Evolutionary conservation across 1,284 basidiomycete species (phyloP), one percentile per base, ranked within the genome.

Genomic region (Boletus sp.): DNA sequence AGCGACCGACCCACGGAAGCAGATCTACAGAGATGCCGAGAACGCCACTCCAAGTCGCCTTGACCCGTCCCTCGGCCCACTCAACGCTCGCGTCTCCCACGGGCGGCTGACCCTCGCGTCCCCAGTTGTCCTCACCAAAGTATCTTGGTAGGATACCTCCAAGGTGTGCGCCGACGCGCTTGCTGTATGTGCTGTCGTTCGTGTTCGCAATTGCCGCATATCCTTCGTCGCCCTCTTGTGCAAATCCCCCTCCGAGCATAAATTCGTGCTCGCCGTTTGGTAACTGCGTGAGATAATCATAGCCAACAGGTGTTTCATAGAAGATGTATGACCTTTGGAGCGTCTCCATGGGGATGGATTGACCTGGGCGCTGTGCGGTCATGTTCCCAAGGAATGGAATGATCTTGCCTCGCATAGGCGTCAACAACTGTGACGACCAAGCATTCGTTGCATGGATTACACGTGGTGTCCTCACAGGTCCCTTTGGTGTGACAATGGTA

Each of bases 381-480:
- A 78, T 76, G 50, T 70, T 71, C 2, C 72, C 78, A 2, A 78
- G 72, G 3, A 73, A 66, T 2, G 79, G 77, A 17, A 75, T 61
- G 52, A 81, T 68, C 50, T 72, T 76, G 37, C 64, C 62, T 27
- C 72, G 72, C 53, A 75, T 58, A 1, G 68, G 64, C 16, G 60
- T 53, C 46, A 80, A 58, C 27, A 84, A 69, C 49, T 81, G 74
- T 0, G 77, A 75, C 8, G 69, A 69, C 69, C 81, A 83, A 34
- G 69, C 80, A 52, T 83, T 83, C 14, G 81, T 82, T 1, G 80
- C 80, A 56, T 83, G 81, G 16, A 83, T 64, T 32, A 84, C 64
- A 55, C 76, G 75, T 7, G 62, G 57, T 0, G 77, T 65, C 23
- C 52, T 59, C 19, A 78, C 56, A 5, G 46, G 48, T 2, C 80